Base-by-base conservation (phyloP, 2,329 filamentous ascomycete genomes). In the Clonostachys rhizophaga region DNA sequence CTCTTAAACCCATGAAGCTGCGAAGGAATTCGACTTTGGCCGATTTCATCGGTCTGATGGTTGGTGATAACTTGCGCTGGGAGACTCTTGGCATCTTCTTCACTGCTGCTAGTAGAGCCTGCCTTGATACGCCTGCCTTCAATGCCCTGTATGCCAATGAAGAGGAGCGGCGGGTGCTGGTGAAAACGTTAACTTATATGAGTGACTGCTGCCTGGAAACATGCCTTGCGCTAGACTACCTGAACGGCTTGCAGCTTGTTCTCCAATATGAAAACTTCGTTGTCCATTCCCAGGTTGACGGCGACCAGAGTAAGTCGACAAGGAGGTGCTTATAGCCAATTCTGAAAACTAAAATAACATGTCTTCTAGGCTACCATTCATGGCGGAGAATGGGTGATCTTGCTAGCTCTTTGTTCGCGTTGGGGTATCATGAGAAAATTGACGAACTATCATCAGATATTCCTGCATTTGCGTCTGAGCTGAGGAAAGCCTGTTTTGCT, bases 201-300 rank as follows among this genome's bases (percentile, higher is more conserved):
- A 39, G 36, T 18, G 59, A 60, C 44, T 40, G 39, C 2, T 57
- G 53, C 34, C 47, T 62, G 9, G 56, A 63, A 6, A 50, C 54
- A 9, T 53, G 49, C n/a, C 43, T 61, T 3, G 52, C 54, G 2
- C 45, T 61, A 2, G 60, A 63, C 42, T 58, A 54, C 37, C 35
- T 75, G 33, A 73, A 74, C 46, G 69, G 74, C 52, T 52, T 75
- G 24, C 70, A 74, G 46, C 55, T 74, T 4, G 50, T 71, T 5
- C 50, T 72, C 5, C 71, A 74, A 47, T 74, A 72, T 43, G 70
- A 74, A 46, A 72, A 71, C 24, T 72, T 69, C 35, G 71, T 73
- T n/a, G 54, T 69, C 2, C 68, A 72, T 47, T 68, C 70, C 1
- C 61, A 66, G 34, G 62, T 71, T 2, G 61, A 70, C 49, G 70